These are phyloP conservation scores for Apiospora aurea DNA, from an alignment of 2,329 filamentous ascomycete species.

Conservation along the genomic window DNA sequence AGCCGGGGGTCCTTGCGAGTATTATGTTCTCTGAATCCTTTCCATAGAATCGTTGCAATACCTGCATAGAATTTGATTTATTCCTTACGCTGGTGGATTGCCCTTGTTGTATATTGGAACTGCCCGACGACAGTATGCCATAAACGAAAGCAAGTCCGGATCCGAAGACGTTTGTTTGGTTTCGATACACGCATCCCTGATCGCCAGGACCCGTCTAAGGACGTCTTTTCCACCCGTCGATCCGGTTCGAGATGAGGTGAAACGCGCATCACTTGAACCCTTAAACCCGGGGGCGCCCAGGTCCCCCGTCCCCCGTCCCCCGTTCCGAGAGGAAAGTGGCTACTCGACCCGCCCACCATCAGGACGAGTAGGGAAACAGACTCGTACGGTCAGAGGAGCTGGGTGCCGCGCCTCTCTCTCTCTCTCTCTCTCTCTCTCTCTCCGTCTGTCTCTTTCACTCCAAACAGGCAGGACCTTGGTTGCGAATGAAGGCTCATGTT, in stretches of 20 bases:
- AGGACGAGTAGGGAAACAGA: background rate
- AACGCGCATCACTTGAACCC: slow-evolving; percentile 20
- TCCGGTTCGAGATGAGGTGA: slow-evolving; percentile 20
- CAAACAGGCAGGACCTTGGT: background rate
- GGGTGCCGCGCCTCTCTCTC: background rate
- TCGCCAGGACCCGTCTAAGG: background rate
- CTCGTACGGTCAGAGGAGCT: background rate
- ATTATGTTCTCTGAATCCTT: background rate
- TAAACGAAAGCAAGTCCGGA: background rate
- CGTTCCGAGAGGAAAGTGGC: slow-evolving; percentile 14
- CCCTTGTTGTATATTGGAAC: too few relatives aligned
- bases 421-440: background rate
- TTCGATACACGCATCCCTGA: slow-evolving; percentile 4
- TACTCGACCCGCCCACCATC: background rate
- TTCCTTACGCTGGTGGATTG: background rate
- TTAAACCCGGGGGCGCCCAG: background rate
- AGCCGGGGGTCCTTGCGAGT: background rate
- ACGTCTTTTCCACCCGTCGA: slow-evolving; percentile 5
- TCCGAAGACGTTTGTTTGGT: background rate
- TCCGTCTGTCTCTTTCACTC: background rate
- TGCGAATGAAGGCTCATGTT: background rate
- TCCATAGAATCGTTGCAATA: background rate
- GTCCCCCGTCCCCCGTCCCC: background rate
- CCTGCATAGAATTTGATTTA: background rate
- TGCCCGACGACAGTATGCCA: background rate